Evolutionary conservation across 2,329 filamentous ascomycete genomes (phyloP), one percentile per base, ranked within the genome.

Genomic region (Clarireedia homoeocarpa): DNA sequence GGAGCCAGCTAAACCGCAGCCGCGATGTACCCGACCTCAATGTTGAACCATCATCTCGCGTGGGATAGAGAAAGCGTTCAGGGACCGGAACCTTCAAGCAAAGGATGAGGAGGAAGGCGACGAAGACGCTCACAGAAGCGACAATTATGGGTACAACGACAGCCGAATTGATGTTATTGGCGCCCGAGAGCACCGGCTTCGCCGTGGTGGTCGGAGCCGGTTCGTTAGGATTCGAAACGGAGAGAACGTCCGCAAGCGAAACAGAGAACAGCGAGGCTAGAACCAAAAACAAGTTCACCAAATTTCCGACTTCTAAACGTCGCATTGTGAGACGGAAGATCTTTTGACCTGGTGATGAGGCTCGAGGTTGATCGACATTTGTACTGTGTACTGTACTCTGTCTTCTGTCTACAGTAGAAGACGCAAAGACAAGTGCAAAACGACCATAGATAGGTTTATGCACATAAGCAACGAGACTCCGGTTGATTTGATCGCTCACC

Each of bases 311-410:
- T 23, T 6, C 24, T 40, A 54, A 34, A 49, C 14, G 45, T 49
- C 24, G 52, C 52, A 54, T 54, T 34, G 45, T 49, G 52, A 49
- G 34, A 42, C 14, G 17, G 20, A 30, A 36, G 27, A 27, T 49
- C 30, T 24, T 42, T 39, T 54, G 38, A 17, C 52, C 52, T 54
- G 45, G 23, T 49, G 48, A 4, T 39, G 48, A 23, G 45, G 52
- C 52, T 48, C 20, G 44, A 42, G 52, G 45, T n/a, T 42, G 39
- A 34, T 49, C 45, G 45, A 54, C 52, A 54, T 54, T 54, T 24
- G 45, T 40, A 17, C 52, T 54, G 30, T 54, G 30, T 34, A 34
- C 26, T 27, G 26, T 39, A 5, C 12, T 5, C 39, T n/a, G 39
- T 42, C 7, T 6, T 12, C 39, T 20, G 6, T n/a, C 44, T 48